These are phyloP conservation scores for Haplographium delicatum DNA, from an alignment of 495 filamentous ascomycete species.

Conservation along the genomic window DNA sequence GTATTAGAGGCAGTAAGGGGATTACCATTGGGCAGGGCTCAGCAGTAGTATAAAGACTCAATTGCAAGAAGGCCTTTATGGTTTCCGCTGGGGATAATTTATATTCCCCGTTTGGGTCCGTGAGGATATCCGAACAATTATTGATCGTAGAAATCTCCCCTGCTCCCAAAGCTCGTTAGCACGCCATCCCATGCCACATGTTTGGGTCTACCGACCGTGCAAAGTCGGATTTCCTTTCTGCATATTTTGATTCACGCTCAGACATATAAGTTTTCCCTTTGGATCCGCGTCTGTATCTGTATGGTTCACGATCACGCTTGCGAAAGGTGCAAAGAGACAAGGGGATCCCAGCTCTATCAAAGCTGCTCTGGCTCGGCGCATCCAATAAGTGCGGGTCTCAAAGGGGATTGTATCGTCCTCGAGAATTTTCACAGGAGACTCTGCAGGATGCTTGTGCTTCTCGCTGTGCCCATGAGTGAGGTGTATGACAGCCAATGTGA, in stretches of 20 bases:
- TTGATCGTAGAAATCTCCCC: slow-evolving; percentile 50
- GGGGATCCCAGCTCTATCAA: slow-evolving; percentile 35
- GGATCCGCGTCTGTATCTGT: slow-evolving; percentile 25
- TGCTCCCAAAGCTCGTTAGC: slow-evolving; percentile 6
- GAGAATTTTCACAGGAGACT: slow-evolving; percentile 11
- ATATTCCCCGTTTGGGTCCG: slow-evolving; percentile 37
- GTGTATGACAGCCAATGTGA: slow-evolving; percentile 20
- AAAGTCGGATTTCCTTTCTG: slow-evolving; percentile 41
- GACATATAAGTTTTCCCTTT: slow-evolving; percentile 41
- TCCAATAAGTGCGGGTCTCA: slow-evolving; percentile 39
- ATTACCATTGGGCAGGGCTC: slow-evolving; percentile 50
- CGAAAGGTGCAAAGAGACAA: slow-evolving; percentile 47
- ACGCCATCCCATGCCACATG: no score
- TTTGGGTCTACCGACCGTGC: slow-evolving; percentile 33
- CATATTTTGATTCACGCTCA: slow-evolving; percentile 36
- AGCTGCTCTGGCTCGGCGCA: slow-evolving; percentile 42
- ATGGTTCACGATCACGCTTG: slow-evolving; percentile 50
- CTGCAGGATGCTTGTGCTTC: neutral
- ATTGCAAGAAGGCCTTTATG: slow-evolving; percentile 36
- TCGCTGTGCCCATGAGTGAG: slow-evolving; percentile 7
- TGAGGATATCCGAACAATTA: slow-evolving; percentile 46
- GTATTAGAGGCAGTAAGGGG: neutral
- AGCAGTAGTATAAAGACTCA: slow-evolving; percentile 51
- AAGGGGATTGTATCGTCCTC: slow-evolving; percentile 31
- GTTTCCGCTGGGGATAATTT: slow-evolving; percentile 35